These are phyloP conservation scores for Penicillium olsonii DNA, from an alignment of 2,329 filamentous ascomycete genomes.

Conservation along the genomic window DNA sequence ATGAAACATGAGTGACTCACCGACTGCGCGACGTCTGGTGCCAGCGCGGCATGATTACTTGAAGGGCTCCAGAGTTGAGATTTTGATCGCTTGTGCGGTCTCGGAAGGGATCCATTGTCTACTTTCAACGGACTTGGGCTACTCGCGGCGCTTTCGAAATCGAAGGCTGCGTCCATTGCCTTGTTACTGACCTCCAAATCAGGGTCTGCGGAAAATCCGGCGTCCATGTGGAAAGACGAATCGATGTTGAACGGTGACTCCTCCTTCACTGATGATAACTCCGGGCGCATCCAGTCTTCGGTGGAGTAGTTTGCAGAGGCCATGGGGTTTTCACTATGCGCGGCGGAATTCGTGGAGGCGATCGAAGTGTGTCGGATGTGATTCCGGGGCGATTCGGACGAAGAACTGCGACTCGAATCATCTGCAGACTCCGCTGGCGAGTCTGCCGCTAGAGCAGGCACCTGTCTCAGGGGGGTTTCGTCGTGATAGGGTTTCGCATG, in stretches of 20 bases:
- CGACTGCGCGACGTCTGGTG: conserved; percentile 25
- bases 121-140: conserved; percentile 46
- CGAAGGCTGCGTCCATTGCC: conserved; percentile 51
- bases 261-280: conserved; percentile 38
- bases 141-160: conserved; percentile 51
- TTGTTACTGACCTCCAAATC: conserved; percentile 49
- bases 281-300: conserved; percentile 41
- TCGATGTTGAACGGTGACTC: conserved; percentile 45
- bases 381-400: conserved; percentile 44
- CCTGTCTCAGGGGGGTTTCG: conserved; percentile 36
- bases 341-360: conserved; percentile 42
- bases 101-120: conserved; percentile 27
- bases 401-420: conserved; percentile 46
- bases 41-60: conserved; percentile 15
- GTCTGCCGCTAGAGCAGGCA: conserved; percentile 36
- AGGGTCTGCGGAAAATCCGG: conserved; percentile 31
- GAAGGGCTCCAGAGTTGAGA: conserved; percentile 31
- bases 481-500: conserved; percentile 34
- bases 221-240: conserved; percentile 37
- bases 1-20: conserved; percentile 29
- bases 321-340: conserved; percentile 39
- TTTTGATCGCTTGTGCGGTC: conserved; percentile 26
- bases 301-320: conserved; percentile 38
- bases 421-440: conserved; percentile 49
- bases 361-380: conserved; percentile 45